phyloP scores from a whole-genome alignment of 169 alveolate genomes.

The Eimeria acervulina region DNA sequence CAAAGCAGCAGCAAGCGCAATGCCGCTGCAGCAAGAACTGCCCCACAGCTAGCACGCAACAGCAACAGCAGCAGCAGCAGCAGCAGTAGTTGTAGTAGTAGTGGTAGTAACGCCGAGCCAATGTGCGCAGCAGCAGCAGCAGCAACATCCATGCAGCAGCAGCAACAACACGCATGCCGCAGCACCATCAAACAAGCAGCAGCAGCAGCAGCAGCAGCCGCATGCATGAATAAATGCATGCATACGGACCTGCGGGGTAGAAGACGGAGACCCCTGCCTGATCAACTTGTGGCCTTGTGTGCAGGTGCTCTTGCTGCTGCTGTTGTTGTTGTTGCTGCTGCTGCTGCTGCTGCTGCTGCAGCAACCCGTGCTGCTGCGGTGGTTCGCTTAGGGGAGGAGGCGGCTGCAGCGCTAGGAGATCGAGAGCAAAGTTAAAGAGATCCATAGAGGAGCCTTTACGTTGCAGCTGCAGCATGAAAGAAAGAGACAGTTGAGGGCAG shows the following conservation, averaged over 20 bases:
- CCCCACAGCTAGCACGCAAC: background rate
- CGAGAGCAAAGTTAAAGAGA: conserved; percentile 88
- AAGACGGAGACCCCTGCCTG: conserved; percentile 37
- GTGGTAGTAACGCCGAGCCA: too few species aligned
- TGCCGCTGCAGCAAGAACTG: background rate
- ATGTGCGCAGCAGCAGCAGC: too few species aligned
- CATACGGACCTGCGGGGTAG: conserved; percentile 57
- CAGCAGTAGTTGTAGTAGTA: too few species aligned
- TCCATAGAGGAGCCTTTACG: conserved; percentile 94
- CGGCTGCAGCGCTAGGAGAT: conserved; percentile 91
- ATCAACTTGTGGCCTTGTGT: background rate
- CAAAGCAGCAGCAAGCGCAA: background rate
- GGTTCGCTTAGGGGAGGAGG: conserved; percentile 83
- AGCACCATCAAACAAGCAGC: too few species aligned
- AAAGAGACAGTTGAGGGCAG: conserved; percentile 87
- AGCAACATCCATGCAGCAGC: too few species aligned
- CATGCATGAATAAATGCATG: too few species aligned
- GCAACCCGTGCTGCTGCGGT: background rate
- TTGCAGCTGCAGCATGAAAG: conserved; percentile 91
- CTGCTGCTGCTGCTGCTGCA: background rate
- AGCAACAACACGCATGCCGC: too few species aligned
- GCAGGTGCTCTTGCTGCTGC: background rate
- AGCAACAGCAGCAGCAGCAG: background rate
- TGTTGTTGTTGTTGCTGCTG: background rate
- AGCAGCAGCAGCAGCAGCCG: too few species aligned